Percentiles rank a stretch among this genome's conserved stretches.
Conservation (phyloP, 2,329 filamentous ascomycete genomes). For the Aureobasidium vineae region DNA sequence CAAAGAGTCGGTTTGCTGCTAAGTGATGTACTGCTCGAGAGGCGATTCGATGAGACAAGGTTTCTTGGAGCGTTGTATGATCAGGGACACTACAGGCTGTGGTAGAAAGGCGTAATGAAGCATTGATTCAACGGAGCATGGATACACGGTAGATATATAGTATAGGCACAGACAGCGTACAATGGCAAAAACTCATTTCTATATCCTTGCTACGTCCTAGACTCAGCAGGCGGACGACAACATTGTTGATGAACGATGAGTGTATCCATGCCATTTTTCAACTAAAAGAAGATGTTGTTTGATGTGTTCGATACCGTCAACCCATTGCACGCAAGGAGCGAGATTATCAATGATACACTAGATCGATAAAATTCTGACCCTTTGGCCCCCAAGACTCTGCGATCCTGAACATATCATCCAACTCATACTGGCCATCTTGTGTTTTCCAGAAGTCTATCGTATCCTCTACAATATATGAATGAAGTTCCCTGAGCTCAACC, state of each 20-base stretch:
- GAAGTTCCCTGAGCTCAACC: too few species aligned
- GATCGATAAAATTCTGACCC: too few species aligned
- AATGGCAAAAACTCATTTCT: neutral
- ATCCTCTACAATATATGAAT: neutral
- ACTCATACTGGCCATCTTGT: neutral
- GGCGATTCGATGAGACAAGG: neutral
- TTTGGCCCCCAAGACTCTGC: neutral
- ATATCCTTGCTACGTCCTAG: neutral
- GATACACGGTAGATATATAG: neutral
- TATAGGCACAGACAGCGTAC: neutral
- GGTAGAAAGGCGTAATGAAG: neutral
- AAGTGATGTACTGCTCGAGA: slow-evolving; percentile 26
- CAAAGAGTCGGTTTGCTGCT: slow-evolving; percentile 25
- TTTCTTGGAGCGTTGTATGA: neutral
- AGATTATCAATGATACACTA: too few species aligned
- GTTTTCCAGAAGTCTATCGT: neutral
- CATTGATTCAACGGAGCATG: neutral
- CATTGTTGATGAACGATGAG: too few species aligned
- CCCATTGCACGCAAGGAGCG: too few species aligned
- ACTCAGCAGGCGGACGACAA: too few species aligned
- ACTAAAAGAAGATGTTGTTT: too few species aligned
- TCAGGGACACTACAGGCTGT: neutral
- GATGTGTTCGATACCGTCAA: too few species aligned
- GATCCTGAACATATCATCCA: neutral
- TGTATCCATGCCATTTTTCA: too few species aligned